These are phyloP conservation scores for Glycine latifolia DNA, from an alignment of 306 rosid genomes.

Conservation along the genomic window DNA sequence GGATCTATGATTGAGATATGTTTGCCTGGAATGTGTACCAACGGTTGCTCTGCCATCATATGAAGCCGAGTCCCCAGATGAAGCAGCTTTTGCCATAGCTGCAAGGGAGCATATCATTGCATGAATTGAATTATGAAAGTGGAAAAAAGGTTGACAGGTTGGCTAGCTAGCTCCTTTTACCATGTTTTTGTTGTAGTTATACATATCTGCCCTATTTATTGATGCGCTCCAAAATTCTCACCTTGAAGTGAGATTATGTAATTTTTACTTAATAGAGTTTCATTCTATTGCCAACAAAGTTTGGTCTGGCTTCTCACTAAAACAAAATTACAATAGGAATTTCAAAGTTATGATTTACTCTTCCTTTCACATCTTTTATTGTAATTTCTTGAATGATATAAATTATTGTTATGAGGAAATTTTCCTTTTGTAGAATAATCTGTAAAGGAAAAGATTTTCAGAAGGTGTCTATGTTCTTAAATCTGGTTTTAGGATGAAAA, in stretches of 20 bases:
- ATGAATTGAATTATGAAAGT: constrained; percentile 60
- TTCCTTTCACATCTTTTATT: background rate
- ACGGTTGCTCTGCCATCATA: constrained; percentile 31
- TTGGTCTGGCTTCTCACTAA: background rate
- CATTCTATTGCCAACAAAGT: background rate
- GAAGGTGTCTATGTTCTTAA: background rate
- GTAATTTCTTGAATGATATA: too few species aligned
- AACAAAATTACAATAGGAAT: background rate
- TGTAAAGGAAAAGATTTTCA: background rate
- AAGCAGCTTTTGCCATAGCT: constrained; percentile 89
- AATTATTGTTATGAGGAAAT: too few species aligned
- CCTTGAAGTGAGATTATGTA: constrained; percentile 9
- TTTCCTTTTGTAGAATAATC: background rate
- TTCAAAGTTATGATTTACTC: background rate
- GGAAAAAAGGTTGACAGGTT: constrained; percentile 77
- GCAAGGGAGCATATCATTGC: constrained; percentile 76
- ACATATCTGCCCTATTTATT: constrained; percentile 5
- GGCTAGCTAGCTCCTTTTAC: constrained; percentile 57
- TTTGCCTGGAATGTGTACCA: constrained; percentile 24
- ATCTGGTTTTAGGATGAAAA: background rate
- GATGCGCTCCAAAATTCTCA: constrained; percentile 12
- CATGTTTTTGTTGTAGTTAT: constrained; percentile 17
- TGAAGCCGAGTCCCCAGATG: constrained; percentile 66
- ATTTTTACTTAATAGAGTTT: too few species aligned
- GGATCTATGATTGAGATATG: constrained; percentile 22